phyloP scores from a whole-genome alignment of 371 early-diverging fungal species.

The Gilbertella persicaria region DNA sequence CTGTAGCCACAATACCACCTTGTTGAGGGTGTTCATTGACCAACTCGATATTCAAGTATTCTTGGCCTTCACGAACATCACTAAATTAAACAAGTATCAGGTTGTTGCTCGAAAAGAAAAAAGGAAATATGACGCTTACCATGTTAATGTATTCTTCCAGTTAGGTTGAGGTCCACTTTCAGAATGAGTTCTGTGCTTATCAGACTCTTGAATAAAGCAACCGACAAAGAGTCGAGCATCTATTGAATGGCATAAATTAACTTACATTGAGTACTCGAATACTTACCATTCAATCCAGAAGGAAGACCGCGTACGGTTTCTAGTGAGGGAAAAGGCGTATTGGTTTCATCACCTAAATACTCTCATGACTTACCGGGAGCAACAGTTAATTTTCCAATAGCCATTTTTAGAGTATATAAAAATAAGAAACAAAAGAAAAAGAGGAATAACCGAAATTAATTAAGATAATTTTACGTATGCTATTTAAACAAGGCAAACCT shows the following conservation, averaged over 20 bases:
- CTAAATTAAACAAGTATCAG: constrained; percentile 6
- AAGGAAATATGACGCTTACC: constrained; percentile 11
- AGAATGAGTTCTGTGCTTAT: constrained; percentile 30
- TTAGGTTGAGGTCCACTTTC: constrained; percentile 10
- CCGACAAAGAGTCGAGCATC: constrained; percentile 26
- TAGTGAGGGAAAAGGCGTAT: not conserved
- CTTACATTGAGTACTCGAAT: not conserved
- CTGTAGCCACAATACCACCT: constrained; percentile 22
- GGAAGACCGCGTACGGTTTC: constrained; percentile 19
- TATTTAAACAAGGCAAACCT: no score
- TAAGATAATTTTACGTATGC: no score
- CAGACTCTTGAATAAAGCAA: constrained; percentile 20
- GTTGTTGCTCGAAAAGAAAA: not conserved
- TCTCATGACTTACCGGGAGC: constrained; percentile 1
- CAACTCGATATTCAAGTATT: constrained; percentile 19
- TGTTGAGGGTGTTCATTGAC: constrained; percentile 22
- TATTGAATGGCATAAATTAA: not conserved
- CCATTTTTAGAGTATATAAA: not conserved
- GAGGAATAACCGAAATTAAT: no score
- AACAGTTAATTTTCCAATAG: constrained; percentile 7
- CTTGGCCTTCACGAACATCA: constrained; percentile 23
- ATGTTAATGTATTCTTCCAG: constrained; percentile 21
- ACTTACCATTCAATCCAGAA: constrained; percentile 13
- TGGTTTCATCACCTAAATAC: not conserved
- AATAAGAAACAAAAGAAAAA: not conserved